Conservation (phyloP, 805 yeast genomes). For the Saccharomycopsis sp. region DNA sequence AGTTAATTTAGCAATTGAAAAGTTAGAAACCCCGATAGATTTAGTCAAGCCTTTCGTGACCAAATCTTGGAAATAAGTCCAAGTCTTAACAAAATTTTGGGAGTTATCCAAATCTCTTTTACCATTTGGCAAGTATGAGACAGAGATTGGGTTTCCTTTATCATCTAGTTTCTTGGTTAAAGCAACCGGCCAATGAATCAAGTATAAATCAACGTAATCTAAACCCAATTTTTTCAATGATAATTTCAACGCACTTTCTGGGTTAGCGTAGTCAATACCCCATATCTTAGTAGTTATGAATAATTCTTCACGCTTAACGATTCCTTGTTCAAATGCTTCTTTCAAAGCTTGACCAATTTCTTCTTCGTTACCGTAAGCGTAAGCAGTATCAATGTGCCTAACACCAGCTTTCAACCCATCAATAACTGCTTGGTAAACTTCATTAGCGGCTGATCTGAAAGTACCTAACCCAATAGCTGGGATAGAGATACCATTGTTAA, state of each 20-base stretch:
- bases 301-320: conserved; percentile 37
- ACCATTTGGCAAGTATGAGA: conserved; percentile 33
- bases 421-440: conserved; percentile 39
- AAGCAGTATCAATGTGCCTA: conserved; percentile 62
- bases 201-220: conserved; percentile 59
- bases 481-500: conserved; percentile 24
- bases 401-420: conserved; percentile 47
- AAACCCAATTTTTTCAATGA: conserved; percentile 46
- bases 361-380: conserved; percentile 49
- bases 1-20: conserved; percentile 46
- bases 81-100: conserved; percentile 48
- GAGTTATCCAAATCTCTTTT: conserved; percentile 28
- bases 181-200: conserved; percentile 62
- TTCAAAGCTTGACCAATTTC: conserved; percentile 36
- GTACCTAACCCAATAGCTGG: conserved; percentile 45
- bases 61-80: conserved; percentile 56
- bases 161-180: conserved; percentile 32
- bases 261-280: conserved; percentile 34
- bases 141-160: conserved; percentile 21
- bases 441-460: conserved; percentile 35
- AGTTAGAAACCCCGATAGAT: conserved; percentile 76
- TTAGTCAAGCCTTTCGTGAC: conserved; percentile 46
- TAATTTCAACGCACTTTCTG: conserved; percentile 40
- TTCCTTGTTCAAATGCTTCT: conserved; percentile 25
- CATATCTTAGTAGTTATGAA: conserved; percentile 62